phyloP scores from a whole-genome alignment of 306 rosid genomes.

The Dryas alaskensis region DNA sequence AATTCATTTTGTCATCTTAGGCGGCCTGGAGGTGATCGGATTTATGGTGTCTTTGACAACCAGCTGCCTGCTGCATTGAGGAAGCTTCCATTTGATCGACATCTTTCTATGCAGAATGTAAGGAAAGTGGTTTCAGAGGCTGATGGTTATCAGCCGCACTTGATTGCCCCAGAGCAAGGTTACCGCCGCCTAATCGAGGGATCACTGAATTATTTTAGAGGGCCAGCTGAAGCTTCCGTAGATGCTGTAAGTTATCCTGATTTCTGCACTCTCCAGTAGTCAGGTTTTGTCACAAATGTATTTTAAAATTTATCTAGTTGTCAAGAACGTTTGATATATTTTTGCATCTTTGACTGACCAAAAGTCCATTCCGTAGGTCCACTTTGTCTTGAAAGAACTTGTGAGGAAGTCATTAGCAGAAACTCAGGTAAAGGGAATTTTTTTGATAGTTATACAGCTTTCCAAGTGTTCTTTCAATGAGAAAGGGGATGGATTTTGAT shows the following conservation, averaged over 20 bases:
- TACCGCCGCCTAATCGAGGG: conserved; percentile 92
- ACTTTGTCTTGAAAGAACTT: conserved; percentile 92
- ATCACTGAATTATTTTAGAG: conserved; percentile 76
- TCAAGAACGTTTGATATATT: neutral
- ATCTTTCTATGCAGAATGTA: conserved; percentile 86
- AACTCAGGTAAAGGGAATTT: conserved; percentile 63
- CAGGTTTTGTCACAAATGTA: neutral
- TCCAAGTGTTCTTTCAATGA: neutral
- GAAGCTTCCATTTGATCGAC: conserved; percentile 99
- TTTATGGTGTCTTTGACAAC: conserved; percentile 92
- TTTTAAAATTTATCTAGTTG: neutral
- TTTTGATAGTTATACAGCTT: conserved; percentile 7
- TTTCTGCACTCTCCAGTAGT: neutral
- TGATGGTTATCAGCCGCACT: conserved; percentile 99
- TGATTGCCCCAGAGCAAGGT: conserved; percentile 99
- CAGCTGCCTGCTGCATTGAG: conserved; percentile 97
- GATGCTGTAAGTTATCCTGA: conserved; percentile 75
- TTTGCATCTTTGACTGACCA: conserved; percentile 18
- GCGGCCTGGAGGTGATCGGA: conserved; percentile 96
- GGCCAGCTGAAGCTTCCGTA: conserved; percentile 98
- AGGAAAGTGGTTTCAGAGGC: conserved; percentile 94
- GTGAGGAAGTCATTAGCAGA: conserved; percentile 93
- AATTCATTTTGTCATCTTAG: conserved; percentile 32
- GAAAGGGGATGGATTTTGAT: conserved; percentile 13
- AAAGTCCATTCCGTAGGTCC: conserved; percentile 54